These are phyloP conservation scores for Dactylis glomerata DNA, from an alignment of 176 grass and related monocot species.

Conservation along the genomic window DNA sequence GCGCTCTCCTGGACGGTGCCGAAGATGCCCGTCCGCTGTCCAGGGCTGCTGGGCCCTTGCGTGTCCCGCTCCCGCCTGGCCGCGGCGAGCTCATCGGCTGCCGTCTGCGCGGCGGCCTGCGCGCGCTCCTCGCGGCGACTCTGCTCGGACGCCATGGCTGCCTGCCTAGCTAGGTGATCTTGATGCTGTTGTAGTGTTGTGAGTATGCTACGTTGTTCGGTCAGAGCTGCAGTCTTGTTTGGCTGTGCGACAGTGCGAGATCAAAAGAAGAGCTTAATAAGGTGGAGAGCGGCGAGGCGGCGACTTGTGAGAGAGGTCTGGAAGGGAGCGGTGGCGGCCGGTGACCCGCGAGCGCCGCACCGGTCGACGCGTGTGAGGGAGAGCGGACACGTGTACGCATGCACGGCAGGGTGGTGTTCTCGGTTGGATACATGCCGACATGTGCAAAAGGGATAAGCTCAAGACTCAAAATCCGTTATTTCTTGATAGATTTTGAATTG, in stretches of 20 bases:
- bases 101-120: conserved; percentile 36
- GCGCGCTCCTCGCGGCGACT: conserved; percentile 39
- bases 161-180: neutral
- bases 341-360: neutral
- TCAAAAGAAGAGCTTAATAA: neutral
- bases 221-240: neutral
- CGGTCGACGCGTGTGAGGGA: conserved; percentile 20
- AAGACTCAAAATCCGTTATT: neutral
- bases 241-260: neutral
- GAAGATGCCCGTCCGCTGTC: conserved; percentile 19
- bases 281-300: neutral
- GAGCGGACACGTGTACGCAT: conserved; percentile 29
- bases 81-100: conserved; percentile 39
- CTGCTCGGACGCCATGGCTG: conserved; percentile 51
- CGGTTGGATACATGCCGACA: neutral
- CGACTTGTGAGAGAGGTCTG: neutral
- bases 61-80: conserved; percentile 22
- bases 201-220: neutral
- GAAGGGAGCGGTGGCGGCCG: neutral
- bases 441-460: neutral
- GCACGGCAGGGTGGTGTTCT: neutral
- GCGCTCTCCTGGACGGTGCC: conserved; percentile 37
- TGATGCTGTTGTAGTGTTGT: neutral
- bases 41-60: neutral
- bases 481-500: no score